Base-by-base conservation (phyloP, 2,329 filamentous ascomycete species). In the Talaromyces sp. region DNA sequence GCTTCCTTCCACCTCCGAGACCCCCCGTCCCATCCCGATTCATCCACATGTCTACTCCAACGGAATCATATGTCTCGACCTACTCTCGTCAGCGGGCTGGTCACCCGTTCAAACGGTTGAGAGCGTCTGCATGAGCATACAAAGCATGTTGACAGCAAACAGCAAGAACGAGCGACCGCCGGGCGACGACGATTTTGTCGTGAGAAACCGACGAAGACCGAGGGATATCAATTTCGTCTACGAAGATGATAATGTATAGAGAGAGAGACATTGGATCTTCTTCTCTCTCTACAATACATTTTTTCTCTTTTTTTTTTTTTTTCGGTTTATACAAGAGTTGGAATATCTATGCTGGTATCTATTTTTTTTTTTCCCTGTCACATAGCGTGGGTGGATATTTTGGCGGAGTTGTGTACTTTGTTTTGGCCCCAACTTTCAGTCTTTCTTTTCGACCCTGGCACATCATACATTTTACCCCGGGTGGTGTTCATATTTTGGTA, bases 21-120 rank as follows among this genome's bases (percentile, higher is more conserved):
- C 78, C 0, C 75, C 76, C 47, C 83, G 84, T 50, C 79, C 82
- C 2, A 93, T 99, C 69, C 95, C 95, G 0, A 93, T 96, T 75
- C 95, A 99, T 72, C 95, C 95, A 3, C 95, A 99, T 79, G 91
- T 99, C 76, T 99, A 99, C 81, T 95, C 90, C 69, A 99, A 99
- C 76, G 95, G 95, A 69, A 96, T 98, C 75, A 99, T 99, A 73
- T 99, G 95, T 72, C 89, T 99, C 56, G 95, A 99, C 70, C 85
- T 99, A 1, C 87, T 99, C 8, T 92, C 92, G 58, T 82, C 85
- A 9, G 88, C 92, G 65, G 95, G 95, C 61, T 99, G 95, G 95
- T 95, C 90, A 55, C 95, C 95, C 0, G 94, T 99, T 0, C 95
- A 99, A 74, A 97, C 94, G 63, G 95, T 97, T 8, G 94, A 98